Evolutionary conservation across 2,329 filamentous ascomycete species (phyloP), one percentile per base, ranked within the genome.

Genomic region (Scortechinia acanthostroma): DNA sequence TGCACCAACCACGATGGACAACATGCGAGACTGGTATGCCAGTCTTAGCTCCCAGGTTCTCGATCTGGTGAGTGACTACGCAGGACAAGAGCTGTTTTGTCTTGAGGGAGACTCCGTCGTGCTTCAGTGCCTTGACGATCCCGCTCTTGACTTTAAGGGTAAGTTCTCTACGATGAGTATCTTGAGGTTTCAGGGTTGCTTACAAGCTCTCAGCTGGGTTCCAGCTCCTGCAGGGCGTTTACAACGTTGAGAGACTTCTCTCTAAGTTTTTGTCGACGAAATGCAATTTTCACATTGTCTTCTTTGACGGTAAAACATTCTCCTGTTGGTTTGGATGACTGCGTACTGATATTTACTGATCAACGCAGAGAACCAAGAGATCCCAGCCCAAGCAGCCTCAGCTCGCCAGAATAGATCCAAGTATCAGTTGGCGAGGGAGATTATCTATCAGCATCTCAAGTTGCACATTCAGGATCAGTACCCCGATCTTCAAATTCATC

Each of bases 81-180:
- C 83, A 3, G 85, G 86, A 19, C 78, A 77, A 48, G 85, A 88
- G 55, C 69, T 83, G 10, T 90, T 89, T 56, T 65, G 84, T 19
- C 73, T 90, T 22, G 83, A 90, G 50, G 85, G 85, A 22, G 84
- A 91, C 53, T 83, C 83, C 0, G 60, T 90, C n/a, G 64, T 90
- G 10, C 64, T 40, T 13, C 13, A 40, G 10, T 83, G 76, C 53
- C 75, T 89, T 42, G 63, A 66, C n/a, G 71, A 83, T 50, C 65
- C 72, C 10, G 68, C 73, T 19, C 73, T 90, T 33, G 80, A 89
- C 54, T 85, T 86, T 51, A 53, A 73, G 45, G 58, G 71, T 75
- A 59, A 47, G 59, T 16, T 17, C 4, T 20, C 25, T 44, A 53
- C 45, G 22, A 50, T 16, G 43, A 23, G 22, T 13, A 21, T 43